Base-by-base conservation (phyloP, 768 basidiomycete genomes). In the Calocera viscosa region DNA sequence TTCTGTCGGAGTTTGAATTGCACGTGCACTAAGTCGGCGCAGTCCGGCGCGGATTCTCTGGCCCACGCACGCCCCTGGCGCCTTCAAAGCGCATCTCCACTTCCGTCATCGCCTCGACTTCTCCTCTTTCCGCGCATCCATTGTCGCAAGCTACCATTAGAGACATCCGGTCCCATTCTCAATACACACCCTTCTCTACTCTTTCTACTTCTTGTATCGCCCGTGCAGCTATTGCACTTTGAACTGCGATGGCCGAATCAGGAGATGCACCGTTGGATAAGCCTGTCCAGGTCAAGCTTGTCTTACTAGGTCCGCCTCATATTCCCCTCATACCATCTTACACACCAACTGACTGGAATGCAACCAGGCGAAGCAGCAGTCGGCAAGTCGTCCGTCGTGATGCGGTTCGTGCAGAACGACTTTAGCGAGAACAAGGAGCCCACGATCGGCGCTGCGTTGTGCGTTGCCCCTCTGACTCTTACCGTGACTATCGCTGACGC, bases 361-460 rank as follows among this genome's bases (percentile, higher is more conserved):
- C 49, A 72, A 30, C 8, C 71, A 97, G 94, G 95, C 72, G 95
- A 99, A 81, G 94, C 95, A 68, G 95, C 95, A 65, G 95, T 99
- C 49, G 95, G 95, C 69, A 99, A 99, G 82, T 96, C 94, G 11
- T 96, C 93, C n/a, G 87, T 99, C 65, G 95, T 98, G 53, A 84
- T 97, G 68, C 87, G 95, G 76, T 99, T 99, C 77, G 94, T 96
- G 76, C 71, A 89, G 75, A 93, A 98, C 79, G 95, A 99, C 76
- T 99, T 98, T 77, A 94, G 97, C 77, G 86, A 91, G 68, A 97
- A 98, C 83, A 98, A 97, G 77, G 94, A 96, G 73, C 95, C 95
- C 11, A 99, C 95, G 28, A 98, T 99, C 73, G 95, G 94, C 38
- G 94, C 94, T 64, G 94, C 92, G 2, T 95, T 95, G 43, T 47